Percentiles rank a stretch among this genome's conserved stretches.
These are phyloP conservation scores for Biscutella laevigata DNA, from an alignment of 441 rosid genomes.

Conservation along the genomic window DNA sequence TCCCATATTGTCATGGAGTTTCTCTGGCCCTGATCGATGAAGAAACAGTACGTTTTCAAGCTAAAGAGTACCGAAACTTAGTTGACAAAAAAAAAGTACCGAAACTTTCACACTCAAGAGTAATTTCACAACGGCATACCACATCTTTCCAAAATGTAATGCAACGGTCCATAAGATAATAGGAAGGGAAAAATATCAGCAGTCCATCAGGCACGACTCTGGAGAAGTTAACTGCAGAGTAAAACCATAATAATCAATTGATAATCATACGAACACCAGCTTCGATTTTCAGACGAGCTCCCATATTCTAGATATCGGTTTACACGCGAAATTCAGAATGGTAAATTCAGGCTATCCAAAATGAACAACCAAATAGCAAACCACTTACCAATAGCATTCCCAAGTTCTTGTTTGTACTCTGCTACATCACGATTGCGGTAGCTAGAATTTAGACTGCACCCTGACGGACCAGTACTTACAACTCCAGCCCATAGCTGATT, in stretches of 20 bases:
- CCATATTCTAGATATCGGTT: slow-evolving; percentile 12
- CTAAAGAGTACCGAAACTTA: slow-evolving; percentile 13
- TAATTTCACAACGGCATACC: slow-evolving; percentile 39
- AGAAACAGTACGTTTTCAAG: slow-evolving; percentile 11
- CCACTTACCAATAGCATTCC: slow-evolving; percentile 85
- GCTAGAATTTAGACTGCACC: slow-evolving; percentile 72
- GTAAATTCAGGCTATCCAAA: slow-evolving; percentile 15
- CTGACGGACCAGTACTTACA: slow-evolving; percentile 79
- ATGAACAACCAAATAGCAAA: slow-evolving; percentile 16
- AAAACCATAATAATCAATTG: slow-evolving; percentile 4
- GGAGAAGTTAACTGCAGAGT: slow-evolving; percentile 69
- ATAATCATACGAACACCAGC: not conserved
- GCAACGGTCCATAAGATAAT: slow-evolving; percentile 84
- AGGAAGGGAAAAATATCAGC: slow-evolving; percentile 90
- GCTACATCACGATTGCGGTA: slow-evolving; percentile 67
- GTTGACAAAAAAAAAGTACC: too few relatives aligned
- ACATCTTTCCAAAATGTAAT: slow-evolving; percentile 75
- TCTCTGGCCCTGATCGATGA: slow-evolving; percentile 37
- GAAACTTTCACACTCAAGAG: slow-evolving; percentile 16
- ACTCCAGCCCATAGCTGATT: slow-evolving; percentile 94
- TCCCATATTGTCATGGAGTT: slow-evolving; percentile 82
- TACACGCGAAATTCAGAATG: slow-evolving; percentile 10
- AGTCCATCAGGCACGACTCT: slow-evolving; percentile 93
- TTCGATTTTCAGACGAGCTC: not conserved
- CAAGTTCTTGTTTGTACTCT: slow-evolving; percentile 95